Evolutionary conservation across 352 stramenopile genomes (phyloP), one percentile per base, ranked within the genome.

Genomic region (Phytophthora meadii): DNA sequence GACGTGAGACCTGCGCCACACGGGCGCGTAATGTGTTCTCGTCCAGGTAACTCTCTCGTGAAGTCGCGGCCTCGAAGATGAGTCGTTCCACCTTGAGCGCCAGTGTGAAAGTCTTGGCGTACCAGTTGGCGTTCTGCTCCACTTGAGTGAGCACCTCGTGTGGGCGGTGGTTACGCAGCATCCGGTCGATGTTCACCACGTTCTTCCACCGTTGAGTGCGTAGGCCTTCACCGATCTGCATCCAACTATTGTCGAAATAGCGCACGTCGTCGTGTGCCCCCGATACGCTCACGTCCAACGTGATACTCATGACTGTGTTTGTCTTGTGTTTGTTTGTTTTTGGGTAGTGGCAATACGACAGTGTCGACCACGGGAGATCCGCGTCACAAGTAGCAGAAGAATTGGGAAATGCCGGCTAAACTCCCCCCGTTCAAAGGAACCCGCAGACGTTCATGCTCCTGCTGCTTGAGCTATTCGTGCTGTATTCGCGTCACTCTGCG

Each of bases 21-120:
- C 81, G 81, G 7, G 59, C 72, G 12, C 66, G 72, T 9, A 90
- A 63, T 27, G 81, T 88, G n/a, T 80, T 62, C 46, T 87, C 72
- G 66, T 88, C 76, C 45, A 87, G 46, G 68, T 90, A 90, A 61
- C 74, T 85, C 63, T 90, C 79, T 7, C 70, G 74, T n/a, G 81
- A 86, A 37, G 71, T 64, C 3, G 81, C 79, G 0, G 79, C 61
- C 47, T 81, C 59, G 62, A 90, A 90, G 65, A 90, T 82, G 68
- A 90, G 72, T 12, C 77, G 72, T 44, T 90, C 81, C 55, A 90
- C 81, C 65, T 90, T 90, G 75, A 90, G 77, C 24, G 81, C 79
- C 48, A 90, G 65, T 42, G 76, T 74, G 60, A 90, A 88, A 11
- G 79, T 88, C 70, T 87, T 90, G 57, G 76, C 81, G 46, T 68